Evolutionary conservation across 2,329 filamentous ascomycete species (phyloP), one percentile per base, ranked within the genome.

Genomic region (Ophiocordyceps camponoti-saundersi): DNA sequence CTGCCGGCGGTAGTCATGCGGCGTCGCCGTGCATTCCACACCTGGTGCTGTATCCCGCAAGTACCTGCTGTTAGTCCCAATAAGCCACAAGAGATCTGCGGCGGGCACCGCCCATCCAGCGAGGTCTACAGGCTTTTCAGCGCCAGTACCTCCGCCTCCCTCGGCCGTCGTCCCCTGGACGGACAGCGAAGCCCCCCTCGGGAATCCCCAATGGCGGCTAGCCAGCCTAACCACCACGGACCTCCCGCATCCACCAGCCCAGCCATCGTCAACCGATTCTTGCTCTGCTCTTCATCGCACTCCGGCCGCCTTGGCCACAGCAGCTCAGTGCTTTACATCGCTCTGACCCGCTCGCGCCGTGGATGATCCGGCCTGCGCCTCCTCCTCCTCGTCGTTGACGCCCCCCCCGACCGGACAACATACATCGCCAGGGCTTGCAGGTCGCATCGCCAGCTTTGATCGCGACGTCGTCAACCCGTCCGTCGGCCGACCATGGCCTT

Each of bases 401-500:
- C 16, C 36, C 21, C 22, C 44, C 32, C 23, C 44, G 34, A 41
- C 34, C 44, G 44, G 26, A 44, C 36, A 40, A 20, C 18, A 20
- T 16, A 39, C 36, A 40, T 40, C 36, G 36, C 16, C 18, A 6
- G 18, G 36, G 42, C 20, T 20, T 36, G 36, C 36, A 43, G 30
- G 34, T 39, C 45, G 47, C 49, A 47, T 46, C 40, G 39, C 42
- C 44, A 32, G 36, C 36, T 26, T 7, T 12, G 49, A 53, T 47
- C 49, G 53, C 52, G 56, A 49, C 50, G 49, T 47, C 50, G 48
- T 46, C 46, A 48, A 50, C 48, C 42, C 4, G 30, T 47, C 56
- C 58, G 56, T 61, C 62, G 59, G 65, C 56, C 58, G 63, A 71
- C 63, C 64, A 88, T 88, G 83, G 80, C 83, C 54, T 88, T 88